These are phyloP conservation scores for Monosporascus sp. DNA, from an alignment of 2,329 filamentous ascomycete genomes.

Conservation along the genomic window DNA sequence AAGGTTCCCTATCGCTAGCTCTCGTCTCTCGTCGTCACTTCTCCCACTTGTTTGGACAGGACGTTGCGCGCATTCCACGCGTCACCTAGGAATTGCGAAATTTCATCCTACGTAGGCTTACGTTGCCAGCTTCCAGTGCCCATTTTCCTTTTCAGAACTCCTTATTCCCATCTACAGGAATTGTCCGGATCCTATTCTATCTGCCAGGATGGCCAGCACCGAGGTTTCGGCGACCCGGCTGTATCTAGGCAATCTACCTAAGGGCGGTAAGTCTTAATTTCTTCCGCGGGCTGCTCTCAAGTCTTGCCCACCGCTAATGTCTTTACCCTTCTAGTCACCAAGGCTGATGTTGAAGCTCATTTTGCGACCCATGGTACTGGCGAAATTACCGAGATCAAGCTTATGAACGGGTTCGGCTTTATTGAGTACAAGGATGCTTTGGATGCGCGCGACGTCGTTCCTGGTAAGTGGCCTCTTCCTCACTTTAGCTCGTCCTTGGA, in stretches of 20 bases:
- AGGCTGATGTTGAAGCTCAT: conserved; percentile 92
- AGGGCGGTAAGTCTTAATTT: conserved; percentile 66
- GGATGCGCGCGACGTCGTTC: conserved; percentile 97
- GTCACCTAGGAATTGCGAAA: too few relatives aligned
- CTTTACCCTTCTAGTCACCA: conserved; percentile 51
- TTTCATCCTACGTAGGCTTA: too few relatives aligned
- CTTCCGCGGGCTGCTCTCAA: conserved; percentile 6
- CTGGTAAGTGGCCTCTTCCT: conserved; percentile 59
- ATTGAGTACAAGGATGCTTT: conserved; percentile 98
- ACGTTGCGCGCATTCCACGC: too few relatives aligned
- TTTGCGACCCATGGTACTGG: conserved; percentile 94
- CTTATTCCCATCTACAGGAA: background rate
- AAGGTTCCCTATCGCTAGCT: too few relatives aligned
- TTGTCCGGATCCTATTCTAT: background rate
- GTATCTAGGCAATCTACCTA: conserved; percentile 95
- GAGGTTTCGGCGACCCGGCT: conserved; percentile 93
- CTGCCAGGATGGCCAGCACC: conserved; percentile 31
- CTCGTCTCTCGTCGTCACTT: too few relatives aligned
- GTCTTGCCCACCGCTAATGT: conserved; percentile 4
- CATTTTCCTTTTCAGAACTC: background rate
- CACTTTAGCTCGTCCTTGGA: conserved; percentile 8
- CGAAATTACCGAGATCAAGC: conserved; percentile 97
- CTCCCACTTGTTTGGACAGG: too few relatives aligned
- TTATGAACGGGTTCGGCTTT: conserved; percentile 99
- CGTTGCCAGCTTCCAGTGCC: background rate